Percentiles rank a stretch among this genome's conserved stretches.
These are phyloP conservation scores for Vitis rotundifolia DNA, from an alignment of 164 flowering plant genomes.

Conservation along the genomic window DNA sequence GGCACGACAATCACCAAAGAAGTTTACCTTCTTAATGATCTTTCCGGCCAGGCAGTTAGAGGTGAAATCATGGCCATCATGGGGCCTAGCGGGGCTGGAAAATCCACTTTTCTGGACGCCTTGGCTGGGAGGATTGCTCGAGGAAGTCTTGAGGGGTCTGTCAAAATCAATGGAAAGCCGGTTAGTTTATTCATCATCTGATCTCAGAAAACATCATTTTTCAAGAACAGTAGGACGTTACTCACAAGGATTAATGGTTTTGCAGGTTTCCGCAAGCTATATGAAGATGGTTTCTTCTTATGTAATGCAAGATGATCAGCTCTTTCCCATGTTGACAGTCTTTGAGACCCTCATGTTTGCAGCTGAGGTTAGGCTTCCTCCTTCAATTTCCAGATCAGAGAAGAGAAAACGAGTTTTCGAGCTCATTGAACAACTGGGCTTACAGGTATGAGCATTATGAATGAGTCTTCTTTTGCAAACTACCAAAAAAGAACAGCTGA, in stretches of 20 bases:
- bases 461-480: too few relatives aligned
- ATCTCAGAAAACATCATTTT: too few relatives aligned
- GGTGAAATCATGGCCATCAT: slow-evolving; percentile 78
- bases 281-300: slow-evolving; percentile 82
- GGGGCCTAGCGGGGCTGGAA: slow-evolving; percentile 90
- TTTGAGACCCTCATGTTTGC: slow-evolving; percentile 85
- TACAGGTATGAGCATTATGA: slow-evolving; percentile 39
- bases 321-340: slow-evolving; percentile 79
- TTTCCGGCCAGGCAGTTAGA: slow-evolving; percentile 73
- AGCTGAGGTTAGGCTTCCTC: slow-evolving; percentile 80
- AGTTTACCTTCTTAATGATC: slow-evolving; percentile 72
- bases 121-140: slow-evolving; percentile 73
- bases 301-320: slow-evolving; percentile 91
- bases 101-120: slow-evolving; percentile 83
- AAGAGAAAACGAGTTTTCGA: slow-evolving; percentile 64
- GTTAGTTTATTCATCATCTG: slow-evolving; percentile 25
- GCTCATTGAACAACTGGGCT: slow-evolving; percentile 70
- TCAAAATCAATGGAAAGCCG: slow-evolving; percentile 57
- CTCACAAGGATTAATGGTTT: not conserved
- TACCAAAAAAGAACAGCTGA: too few relatives aligned
- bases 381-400: slow-evolving; percentile 63
- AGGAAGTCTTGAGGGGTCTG: slow-evolving; percentile 81
- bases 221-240: not conserved
- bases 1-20: slow-evolving; percentile 69
- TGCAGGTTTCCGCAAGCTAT: slow-evolving; percentile 71